These are phyloP conservation scores for Nigrospora sphaerica DNA, from an alignment of 2,329 filamentous ascomycete genomes.

Conservation along the genomic window DNA sequence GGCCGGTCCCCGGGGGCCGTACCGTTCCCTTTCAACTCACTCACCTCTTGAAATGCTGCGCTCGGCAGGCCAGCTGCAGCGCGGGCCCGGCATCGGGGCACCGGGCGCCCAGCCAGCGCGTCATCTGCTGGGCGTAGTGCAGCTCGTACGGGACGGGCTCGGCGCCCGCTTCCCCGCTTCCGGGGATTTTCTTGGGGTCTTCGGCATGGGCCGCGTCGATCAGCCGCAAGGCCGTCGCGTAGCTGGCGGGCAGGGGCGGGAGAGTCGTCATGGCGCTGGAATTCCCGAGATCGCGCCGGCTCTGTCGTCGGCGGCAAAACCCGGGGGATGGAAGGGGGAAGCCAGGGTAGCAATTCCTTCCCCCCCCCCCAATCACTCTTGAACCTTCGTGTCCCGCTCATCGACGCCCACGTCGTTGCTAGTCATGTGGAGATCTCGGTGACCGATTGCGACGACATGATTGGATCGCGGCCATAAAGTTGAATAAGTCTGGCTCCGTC, in stretches of 20 bases:
- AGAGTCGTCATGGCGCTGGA: background rate
- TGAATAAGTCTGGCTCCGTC: no score
- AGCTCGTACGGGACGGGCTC: slow-evolving; percentile 63
- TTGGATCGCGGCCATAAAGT: no score
- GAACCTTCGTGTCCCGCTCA: no score
- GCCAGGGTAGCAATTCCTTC: no score
- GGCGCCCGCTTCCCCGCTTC: slow-evolving; percentile 19
- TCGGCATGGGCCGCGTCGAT: slow-evolving; percentile 68
- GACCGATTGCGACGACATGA: no score
- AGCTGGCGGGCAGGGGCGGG: slow-evolving; percentile 26
- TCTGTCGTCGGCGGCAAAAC: no score
- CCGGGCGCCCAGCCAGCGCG: slow-evolving; percentile 58
- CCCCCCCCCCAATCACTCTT: no score
- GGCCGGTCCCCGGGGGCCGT: no score
- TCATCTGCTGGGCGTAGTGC: slow-evolving; percentile 77
- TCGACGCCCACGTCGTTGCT: no score
- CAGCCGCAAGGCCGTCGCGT: slow-evolving; percentile 48
- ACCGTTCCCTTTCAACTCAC: background rate
- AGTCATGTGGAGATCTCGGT: no score
- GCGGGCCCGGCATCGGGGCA: slow-evolving; percentile 55
- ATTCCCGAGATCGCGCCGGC: no score
- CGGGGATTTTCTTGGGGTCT: slow-evolving; percentile 53
- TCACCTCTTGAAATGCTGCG: slow-evolving; percentile 72
- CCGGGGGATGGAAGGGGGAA: no score
- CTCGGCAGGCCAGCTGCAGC: slow-evolving; percentile 70